Base-by-base conservation (phyloP, 164 flowering plant genomes). In the Aristolochia contorta region DNA sequence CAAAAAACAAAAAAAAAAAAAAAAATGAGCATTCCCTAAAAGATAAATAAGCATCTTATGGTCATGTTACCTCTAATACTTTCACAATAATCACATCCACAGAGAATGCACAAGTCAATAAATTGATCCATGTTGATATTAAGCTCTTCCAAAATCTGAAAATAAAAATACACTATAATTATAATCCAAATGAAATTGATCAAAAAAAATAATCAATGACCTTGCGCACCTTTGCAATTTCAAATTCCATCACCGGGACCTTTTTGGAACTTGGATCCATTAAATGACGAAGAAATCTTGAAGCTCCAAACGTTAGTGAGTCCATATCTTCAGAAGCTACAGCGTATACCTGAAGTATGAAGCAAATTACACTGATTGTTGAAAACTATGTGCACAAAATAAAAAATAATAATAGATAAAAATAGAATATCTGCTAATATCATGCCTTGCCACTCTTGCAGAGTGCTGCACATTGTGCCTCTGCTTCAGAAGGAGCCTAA, bases 281-380 rank as follows among this genome's bases (percentile, higher is more conserved):
- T 59, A 94, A 76, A 79, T 94, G 99, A 51, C 97, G 91, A 54
- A 94, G 89, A 80, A 94, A 94, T 65, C 69, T 80, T 57, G 99
- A 85, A 66, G 97, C 91, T 58, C 99, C 99, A 85, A 94, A 94
- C 59, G 99, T 94, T 53, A 94, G 69, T 37, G 97, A 91, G 77
- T 94, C 99, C 99, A 94, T 94, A 65, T 91, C 99, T 73, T 94
- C 99, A 65, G 97, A 94, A 58, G 99, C 97, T 66, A 89, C 93
- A 67, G 90, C 97, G 80, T 85, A 94, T 58, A 91, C 96, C 99
- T 94, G 8, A 43, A 1, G 54, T 46, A 54, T 53, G 16, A 47
- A 47, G 13, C 27, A 30, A 30, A 30, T 19, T 56, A 7, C 4
- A 27, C 12, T 19, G 41, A 49, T 46, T 16, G 48, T 8, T 47